Conservation (phyloP, 2,329 filamentous ascomycete species). For the Aureobasidium sp. region DNA sequence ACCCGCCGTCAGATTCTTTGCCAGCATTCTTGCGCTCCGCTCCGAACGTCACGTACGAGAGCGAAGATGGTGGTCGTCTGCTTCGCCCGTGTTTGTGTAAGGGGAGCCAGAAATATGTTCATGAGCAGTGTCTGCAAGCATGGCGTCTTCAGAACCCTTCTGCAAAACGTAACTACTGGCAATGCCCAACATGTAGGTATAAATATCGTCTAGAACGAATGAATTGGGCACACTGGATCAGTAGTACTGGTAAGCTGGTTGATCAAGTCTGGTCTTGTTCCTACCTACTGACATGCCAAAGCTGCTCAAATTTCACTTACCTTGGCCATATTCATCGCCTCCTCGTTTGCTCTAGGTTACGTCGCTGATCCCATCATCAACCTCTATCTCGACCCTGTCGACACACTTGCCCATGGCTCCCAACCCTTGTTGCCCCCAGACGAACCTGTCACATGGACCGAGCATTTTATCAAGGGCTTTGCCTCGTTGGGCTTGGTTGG, state of each 20-base stretch:
- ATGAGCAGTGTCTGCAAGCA: slow-evolving; percentile 77
- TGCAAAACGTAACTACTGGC: slow-evolving; percentile 66
- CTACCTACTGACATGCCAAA: slow-evolving; percentile 30
- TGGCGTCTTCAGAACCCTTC: slow-evolving; percentile 72
- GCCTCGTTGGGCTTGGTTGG: slow-evolving; percentile 84
- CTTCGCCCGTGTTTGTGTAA: slow-evolving; percentile 90
- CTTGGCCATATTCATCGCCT: slow-evolving; percentile 58
- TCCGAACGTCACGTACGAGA: slow-evolving; percentile 61
- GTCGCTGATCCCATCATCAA: slow-evolving; percentile 88
- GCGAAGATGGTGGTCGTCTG: slow-evolving; percentile 68
- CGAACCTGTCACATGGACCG: slow-evolving; percentile 58
- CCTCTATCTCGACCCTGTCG: slow-evolving; percentile 69
- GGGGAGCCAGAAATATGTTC: slow-evolving; percentile 87
- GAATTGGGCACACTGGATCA: slow-evolving; percentile 60
- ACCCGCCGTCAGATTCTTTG: slow-evolving; percentile 39
- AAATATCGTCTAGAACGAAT: slow-evolving; percentile 72
- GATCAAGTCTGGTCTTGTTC: background rate
- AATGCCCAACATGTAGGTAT: slow-evolving; percentile 83
- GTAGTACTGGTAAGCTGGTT: slow-evolving; percentile 36
- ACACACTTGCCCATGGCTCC: slow-evolving; percentile 28
- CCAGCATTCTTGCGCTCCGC: slow-evolving; percentile 47
- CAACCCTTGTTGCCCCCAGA: slow-evolving; percentile 33
- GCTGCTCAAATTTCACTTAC: slow-evolving; percentile 65
- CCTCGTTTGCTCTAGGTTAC: slow-evolving; percentile 80
- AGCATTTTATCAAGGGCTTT: slow-evolving; percentile 84